A percentile compares a stretch with the other conserved stretches of the same genome.
Evolutionary conservation across 1,284 basidiomycete genomes (phyloP).

Genomic region (Chondrostereum purpureum): DNA sequence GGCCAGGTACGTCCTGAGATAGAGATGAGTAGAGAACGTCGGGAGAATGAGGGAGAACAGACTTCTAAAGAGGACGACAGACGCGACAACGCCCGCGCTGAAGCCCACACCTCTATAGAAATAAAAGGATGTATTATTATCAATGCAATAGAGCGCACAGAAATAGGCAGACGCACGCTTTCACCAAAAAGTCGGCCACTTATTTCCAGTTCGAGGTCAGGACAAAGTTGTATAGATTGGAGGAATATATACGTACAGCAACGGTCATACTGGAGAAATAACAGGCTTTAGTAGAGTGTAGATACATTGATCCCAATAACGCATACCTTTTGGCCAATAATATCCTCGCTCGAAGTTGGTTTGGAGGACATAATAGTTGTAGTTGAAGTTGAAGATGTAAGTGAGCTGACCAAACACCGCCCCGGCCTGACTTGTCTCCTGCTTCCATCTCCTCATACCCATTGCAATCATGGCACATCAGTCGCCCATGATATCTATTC

Average conservation of each 20-base stretch:
- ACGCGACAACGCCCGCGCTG: conserved; percentile 89
- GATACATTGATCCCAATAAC: conserved; percentile 2
- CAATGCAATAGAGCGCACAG: background rate
- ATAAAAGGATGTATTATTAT: conserved; percentile 1
- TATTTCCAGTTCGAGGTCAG: background rate
- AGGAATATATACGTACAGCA: conserved; percentile 54
- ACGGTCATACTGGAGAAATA: conserved; percentile 73
- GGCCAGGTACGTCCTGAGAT: conserved; percentile 91
- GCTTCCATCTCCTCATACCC: background rate
- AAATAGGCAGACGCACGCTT: conserved; percentile 47
- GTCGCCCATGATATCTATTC: conserved; percentile 78
- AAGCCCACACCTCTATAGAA: conserved; percentile 84
- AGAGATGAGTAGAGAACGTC: conserved; percentile 7
- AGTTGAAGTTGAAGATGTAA: conserved; percentile 16
- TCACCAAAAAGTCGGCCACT: conserved; percentile 78
- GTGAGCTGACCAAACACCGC: conserved; percentile 1
- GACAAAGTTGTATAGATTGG: conserved; percentile 4
- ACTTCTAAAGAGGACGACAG: conserved; percentile 94
- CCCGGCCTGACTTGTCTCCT: background rate
- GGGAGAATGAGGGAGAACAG: conserved; percentile 32
- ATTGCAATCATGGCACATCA: conserved; percentile 53
- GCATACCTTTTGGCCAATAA: conserved; percentile 80
- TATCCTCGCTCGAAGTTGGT: conserved; percentile 77
- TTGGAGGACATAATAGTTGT: conserved; percentile 42
- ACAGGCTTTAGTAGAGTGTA: background rate